These are phyloP conservation scores for Phaeophleospora eucalypticola DNA, from an alignment of 2,329 filamentous ascomycete species.

Conservation along the genomic window DNA sequence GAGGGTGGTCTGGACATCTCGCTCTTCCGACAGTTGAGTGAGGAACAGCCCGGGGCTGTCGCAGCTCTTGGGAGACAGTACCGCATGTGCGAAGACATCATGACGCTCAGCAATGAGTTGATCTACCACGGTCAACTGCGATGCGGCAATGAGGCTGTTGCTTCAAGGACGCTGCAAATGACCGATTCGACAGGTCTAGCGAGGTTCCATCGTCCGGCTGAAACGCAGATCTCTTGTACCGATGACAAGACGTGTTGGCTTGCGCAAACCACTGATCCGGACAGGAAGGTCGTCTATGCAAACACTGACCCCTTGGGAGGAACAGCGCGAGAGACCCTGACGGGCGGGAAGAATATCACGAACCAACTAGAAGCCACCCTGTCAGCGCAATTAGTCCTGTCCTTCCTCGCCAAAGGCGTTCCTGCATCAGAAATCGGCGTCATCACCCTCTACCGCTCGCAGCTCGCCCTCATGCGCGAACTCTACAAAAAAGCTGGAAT, in stretches of 20 bases:
- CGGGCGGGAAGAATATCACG: conserved; percentile 73
- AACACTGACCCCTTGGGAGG: conserved; percentile 76
- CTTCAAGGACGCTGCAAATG: conserved; percentile 63
- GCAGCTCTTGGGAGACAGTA: conserved; percentile 94
- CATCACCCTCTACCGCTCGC: conserved; percentile 94
- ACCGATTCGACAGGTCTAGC: conserved; percentile 44
- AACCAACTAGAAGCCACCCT: conserved; percentile 80
- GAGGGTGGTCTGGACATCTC: conserved; percentile 85
- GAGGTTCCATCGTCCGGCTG: conserved; percentile 28
- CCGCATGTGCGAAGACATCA: conserved; percentile 96
- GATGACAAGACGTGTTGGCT: conserved; percentile 63
- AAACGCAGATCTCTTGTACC: conserved; percentile 2
- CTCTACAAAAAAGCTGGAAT: conserved; percentile 47
- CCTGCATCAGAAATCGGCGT: conserved; percentile 76
- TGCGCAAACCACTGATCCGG: conserved; percentile 63
- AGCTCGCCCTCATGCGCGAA: conserved; percentile 77
- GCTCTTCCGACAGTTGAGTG: conserved; percentile 88
- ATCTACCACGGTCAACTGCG: conserved; percentile 90
- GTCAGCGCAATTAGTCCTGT: conserved; percentile 73
- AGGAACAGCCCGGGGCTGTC: conserved; percentile 79
- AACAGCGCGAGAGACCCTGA: conserved; percentile 60
- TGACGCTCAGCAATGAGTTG: conserved; percentile 85
- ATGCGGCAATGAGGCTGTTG: conserved; percentile 77
- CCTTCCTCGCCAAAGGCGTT: conserved; percentile 71
- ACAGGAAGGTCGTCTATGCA: conserved; percentile 74